A percentile compares a stretch with the other conserved stretches of the same genome.
These are phyloP conservation scores for Chaetomium fimeti DNA, from an alignment of 495 filamentous ascomycete species.

Conservation along the genomic window DNA sequence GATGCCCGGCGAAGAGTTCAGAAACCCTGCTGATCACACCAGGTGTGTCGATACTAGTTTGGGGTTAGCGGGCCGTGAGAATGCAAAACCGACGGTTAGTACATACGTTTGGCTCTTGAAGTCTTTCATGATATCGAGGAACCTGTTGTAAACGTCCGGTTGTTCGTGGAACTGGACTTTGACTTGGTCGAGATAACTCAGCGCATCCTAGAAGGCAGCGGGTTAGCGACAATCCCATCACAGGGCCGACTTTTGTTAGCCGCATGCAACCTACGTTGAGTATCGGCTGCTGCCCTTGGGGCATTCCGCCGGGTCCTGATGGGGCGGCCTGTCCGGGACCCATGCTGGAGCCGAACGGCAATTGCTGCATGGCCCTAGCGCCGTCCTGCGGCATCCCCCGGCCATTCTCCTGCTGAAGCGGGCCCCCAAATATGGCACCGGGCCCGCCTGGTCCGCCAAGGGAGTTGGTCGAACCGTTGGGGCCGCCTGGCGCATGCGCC, in stretches of 20 bases:
- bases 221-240: constrained; percentile 15
- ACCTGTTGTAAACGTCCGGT: constrained; percentile 96
- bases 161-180: constrained; percentile 97
- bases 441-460: constrained; percentile 38
- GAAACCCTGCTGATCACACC: constrained; percentile 97
- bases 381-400: constrained; percentile 44
- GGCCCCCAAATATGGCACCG: constrained; percentile 47
- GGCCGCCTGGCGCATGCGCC: constrained; percentile 48
- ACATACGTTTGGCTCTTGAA: constrained; percentile 97
- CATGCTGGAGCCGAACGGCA: constrained; percentile 43
- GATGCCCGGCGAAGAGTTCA: constrained; percentile 93
- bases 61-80: constrained; percentile 15
- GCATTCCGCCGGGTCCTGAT: constrained; percentile 47
- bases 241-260: background rate
- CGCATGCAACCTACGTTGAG: constrained; percentile 66
- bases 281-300: constrained; percentile 92
- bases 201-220: constrained; percentile 67
- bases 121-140: constrained; percentile 99
- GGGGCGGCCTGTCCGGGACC: constrained; percentile 34
- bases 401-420: constrained; percentile 49
- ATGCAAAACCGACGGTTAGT: background rate
- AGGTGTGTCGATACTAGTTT: constrained; percentile 84
- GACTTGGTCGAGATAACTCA: constrained; percentile 97
- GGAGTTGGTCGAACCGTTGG: constrained; percentile 35
- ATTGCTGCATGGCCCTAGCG: constrained; percentile 44